Percentiles rank a stretch among this genome's conserved stretches.
Conservation (phyloP, 148 eudicot genomes). For the Camellia granthamiana region DNA sequence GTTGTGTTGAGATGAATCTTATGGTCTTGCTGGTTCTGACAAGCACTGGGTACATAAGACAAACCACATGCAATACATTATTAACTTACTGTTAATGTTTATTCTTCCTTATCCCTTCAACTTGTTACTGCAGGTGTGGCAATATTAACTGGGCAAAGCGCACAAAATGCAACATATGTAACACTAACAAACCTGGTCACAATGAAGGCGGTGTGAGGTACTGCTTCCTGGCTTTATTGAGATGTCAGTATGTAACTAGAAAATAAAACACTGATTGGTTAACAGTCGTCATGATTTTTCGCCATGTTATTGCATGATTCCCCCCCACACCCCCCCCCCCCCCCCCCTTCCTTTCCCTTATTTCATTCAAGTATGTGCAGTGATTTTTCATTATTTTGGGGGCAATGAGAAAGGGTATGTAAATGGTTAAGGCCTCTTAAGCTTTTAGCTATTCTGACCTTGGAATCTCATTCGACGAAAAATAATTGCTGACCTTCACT, state of each 20-base stretch:
- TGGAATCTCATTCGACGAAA: background rate
- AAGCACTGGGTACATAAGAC: background rate
- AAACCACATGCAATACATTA: background rate
- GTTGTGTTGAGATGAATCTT: background rate
- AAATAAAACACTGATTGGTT: background rate
- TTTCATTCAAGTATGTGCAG: background rate
- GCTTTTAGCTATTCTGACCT: background rate
- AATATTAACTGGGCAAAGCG: conserved; percentile 99
- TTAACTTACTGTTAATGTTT: background rate
- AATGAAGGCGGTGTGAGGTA: conserved; percentile 97
- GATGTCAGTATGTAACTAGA: background rate
- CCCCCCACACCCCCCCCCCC: background rate
- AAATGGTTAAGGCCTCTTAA: background rate
- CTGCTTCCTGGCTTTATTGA: conserved; percentile 5
- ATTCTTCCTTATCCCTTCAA: conserved; percentile 13
- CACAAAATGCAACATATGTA: conserved; percentile 89
- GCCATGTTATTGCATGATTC: background rate
- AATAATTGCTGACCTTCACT: background rate
- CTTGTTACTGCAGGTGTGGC: conserved; percentile 72
- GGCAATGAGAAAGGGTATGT: background rate
- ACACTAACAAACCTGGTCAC: conserved; percentile 92
- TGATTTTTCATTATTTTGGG: background rate
- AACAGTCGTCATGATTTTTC: background rate
- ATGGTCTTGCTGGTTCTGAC: background rate
- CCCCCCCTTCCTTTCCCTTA: background rate